Evolutionary conservation across 495 filamentous ascomycete genomes (phyloP).

Genomic region (Neurospora tetraspora): DNA sequence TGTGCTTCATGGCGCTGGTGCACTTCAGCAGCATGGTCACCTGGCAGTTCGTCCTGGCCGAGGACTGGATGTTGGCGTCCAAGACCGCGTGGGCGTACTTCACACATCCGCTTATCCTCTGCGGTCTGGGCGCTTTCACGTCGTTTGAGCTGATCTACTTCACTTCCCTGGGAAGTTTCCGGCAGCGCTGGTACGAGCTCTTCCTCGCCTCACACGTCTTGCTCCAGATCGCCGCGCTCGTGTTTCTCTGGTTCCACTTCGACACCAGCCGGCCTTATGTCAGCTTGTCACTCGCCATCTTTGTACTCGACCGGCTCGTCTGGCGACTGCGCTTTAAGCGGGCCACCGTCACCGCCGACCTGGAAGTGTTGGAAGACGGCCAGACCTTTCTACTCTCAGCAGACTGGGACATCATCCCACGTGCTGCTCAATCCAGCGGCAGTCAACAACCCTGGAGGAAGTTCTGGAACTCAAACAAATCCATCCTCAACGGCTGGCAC

Average conservation of each 20-base stretch:
- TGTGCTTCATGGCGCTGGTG: slow-evolving; percentile 25
- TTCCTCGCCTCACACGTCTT: slow-evolving; percentile 34
- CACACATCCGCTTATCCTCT: slow-evolving; percentile 24
- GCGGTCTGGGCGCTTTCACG: slow-evolving; percentile 28
- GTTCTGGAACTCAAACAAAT: slow-evolving; percentile 11
- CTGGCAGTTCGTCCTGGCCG: slow-evolving; percentile 27
- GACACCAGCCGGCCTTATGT: slow-evolving; percentile 20
- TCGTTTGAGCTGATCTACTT: slow-evolving; percentile 53
- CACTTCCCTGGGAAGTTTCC: slow-evolving; percentile 19
- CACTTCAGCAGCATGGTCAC: slow-evolving; percentile 31
- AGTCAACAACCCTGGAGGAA: not conserved
- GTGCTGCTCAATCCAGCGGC: not conserved
- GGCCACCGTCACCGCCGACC: slow-evolving; percentile 29
- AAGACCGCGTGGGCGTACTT: slow-evolving; percentile 11
- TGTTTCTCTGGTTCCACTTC: slow-evolving; percentile 47
- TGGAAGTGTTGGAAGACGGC: slow-evolving; percentile 28
- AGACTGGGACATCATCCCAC: slow-evolving; percentile 25
- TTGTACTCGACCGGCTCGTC: slow-evolving; percentile 46
- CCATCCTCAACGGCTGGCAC: slow-evolving; percentile 41
- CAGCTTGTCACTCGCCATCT: slow-evolving; percentile 31
- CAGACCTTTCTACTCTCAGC: slow-evolving; percentile 40
- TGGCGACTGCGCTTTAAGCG: slow-evolving; percentile 42
- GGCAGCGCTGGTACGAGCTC: slow-evolving; percentile 21
- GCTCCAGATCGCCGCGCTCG: slow-evolving; percentile 40
- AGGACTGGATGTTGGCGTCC: slow-evolving; percentile 14